A percentile compares a stretch with the other conserved stretches of the same genome.
phyloP scores from a whole-genome alignment of 73 alveolate species.

The Paramecium biaurelia region DNA sequence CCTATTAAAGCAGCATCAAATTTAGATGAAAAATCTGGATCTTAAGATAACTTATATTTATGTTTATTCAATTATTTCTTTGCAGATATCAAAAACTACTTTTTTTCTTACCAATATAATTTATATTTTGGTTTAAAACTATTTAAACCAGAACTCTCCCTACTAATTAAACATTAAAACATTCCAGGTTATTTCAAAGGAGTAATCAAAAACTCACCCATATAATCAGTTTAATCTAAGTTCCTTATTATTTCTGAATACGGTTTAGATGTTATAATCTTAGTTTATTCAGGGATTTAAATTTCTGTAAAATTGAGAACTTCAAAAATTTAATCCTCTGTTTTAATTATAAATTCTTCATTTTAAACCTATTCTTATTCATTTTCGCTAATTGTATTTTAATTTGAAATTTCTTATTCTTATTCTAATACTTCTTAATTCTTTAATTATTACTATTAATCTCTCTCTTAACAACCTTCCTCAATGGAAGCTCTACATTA shows the following conservation, averaged over 20 bases:
- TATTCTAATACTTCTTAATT: neutral
- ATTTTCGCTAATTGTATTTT: neutral
- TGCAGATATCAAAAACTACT: conserved; percentile 6
- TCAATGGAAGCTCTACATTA: neutral
- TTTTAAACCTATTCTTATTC: neutral
- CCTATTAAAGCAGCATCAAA: neutral
- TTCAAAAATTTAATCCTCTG: neutral
- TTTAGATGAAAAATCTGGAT: neutral
- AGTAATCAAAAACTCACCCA: neutral
- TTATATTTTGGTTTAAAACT: neutral
- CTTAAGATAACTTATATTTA: neutral
- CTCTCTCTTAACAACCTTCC: neutral
- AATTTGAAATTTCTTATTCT: neutral
- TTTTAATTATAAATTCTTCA: neutral
- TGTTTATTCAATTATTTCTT: neutral
- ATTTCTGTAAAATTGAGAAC: neutral
- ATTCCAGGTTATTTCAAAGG: neutral
- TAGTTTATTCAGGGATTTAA: neutral
- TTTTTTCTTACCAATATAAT: neutral
- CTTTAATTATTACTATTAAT: neutral
- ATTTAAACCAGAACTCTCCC: conserved; percentile 35
- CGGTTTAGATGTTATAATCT: neutral
- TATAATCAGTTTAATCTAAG: neutral
- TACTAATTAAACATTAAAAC: neutral
- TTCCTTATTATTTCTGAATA: neutral